Evolutionary conservation across 352 stramenopile species (phyloP), one percentile per base, ranked within the genome.

Genomic region (Nothophytophthora sp.): DNA sequence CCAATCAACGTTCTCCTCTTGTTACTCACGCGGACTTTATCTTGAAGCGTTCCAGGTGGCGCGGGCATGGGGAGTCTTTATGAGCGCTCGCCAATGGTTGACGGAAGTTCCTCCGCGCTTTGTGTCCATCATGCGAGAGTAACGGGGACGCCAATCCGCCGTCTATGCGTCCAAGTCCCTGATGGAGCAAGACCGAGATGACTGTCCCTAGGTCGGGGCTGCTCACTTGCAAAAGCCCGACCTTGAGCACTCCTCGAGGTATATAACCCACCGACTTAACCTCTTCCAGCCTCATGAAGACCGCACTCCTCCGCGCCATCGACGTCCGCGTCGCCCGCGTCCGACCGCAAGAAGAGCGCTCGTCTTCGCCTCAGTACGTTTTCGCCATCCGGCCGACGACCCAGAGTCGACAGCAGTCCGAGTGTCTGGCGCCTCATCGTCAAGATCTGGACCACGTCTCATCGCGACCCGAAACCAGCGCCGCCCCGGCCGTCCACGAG

Each of bases 281-380:
- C 23, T 5, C 25, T 7, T 18, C 9, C 18, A 25, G 19, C 20
- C 24, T 20, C 41, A 74, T 78, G 68, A 60, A 64, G 56, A 73
- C 70, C 22, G 66, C 61, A 22, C 38, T 86, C 39, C 48, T 74
- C 24, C 70, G 77, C 23, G 64, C 86, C 38, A 74, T 88, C 40
- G 59, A 81, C 41, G 70, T 75, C 24, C 60, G 66, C 2, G 55
- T 85, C n/a, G 54, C 58, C 5, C 69, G 67, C 40, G 63, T 86
- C 19, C 65, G 69, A 25, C 58, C 50, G 4, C 34, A 46, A 1
- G 40, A 32, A 22, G 23, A 47, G 6, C 15, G 45, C 16, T 57
- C 44, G 11, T 38, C 57, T 5, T 71, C 69, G 3, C 63, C 69
- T 13, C 63, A 60, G 19, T 88, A 88, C 39, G 72, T 88, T 15